A percentile compares a stretch with the other conserved stretches of the same genome.
Conservation (phyloP, 108 stramenopile species). For the Cyclotella baltica region DNA sequence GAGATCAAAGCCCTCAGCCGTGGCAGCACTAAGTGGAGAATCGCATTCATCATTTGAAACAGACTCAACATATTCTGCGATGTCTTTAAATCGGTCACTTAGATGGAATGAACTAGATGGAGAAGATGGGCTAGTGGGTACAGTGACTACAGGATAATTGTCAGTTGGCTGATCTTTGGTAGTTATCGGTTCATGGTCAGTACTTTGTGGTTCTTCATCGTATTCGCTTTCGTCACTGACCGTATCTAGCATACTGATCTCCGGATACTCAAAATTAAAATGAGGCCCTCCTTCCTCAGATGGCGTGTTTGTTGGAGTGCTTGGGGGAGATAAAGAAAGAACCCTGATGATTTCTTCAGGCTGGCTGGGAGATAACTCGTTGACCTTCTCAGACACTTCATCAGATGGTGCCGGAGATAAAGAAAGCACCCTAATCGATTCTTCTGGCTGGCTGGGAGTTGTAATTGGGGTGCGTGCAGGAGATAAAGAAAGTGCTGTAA, state of each 20-base stretch:
- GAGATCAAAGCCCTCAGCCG: not conserved
- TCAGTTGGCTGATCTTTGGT: no score
- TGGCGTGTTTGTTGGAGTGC: not conserved
- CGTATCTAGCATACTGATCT: constrained; percentile 10
- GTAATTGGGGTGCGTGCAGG: no score
- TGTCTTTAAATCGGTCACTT: not conserved
- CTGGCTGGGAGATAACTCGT: no score
- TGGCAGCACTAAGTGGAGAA: not conserved
- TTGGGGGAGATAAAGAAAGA: not conserved
- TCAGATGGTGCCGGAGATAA: no score
- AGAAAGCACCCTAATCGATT: no score
- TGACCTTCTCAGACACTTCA: no score
- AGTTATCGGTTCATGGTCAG: no score
- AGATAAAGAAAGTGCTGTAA: no score
- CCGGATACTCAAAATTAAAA: constrained; percentile 10
- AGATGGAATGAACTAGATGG: not conserved
- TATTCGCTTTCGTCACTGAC: not conserved
- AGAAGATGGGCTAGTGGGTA: no score
- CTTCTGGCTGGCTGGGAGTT: no score
- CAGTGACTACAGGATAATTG: no score
- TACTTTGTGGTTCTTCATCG: not conserved
- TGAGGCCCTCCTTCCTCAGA: not conserved
- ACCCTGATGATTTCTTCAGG: not conserved
- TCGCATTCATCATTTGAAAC: constrained; percentile 6
- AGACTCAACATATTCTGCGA: not conserved